phyloP scores from a whole-genome alignment of 208 protist species.

The Wallacemonas sp. region DNA sequence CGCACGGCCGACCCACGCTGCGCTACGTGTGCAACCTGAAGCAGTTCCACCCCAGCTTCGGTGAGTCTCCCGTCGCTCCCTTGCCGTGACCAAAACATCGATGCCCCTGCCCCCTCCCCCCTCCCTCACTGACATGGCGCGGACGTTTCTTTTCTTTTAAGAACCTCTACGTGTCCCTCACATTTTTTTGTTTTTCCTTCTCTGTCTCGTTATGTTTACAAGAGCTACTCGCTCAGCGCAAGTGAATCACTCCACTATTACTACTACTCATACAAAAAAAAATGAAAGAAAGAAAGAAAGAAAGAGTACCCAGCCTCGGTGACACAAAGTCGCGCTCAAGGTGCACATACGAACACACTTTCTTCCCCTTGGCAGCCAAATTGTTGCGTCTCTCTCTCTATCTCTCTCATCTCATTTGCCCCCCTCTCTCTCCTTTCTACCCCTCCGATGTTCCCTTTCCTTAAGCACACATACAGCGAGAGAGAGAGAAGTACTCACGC shows the following conservation, averaged over 20 bases:
- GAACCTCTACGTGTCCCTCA: neutral
- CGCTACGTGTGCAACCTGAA: constrained; percentile 59
- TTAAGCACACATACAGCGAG: constrained; percentile 2
- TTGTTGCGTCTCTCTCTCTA: neutral
- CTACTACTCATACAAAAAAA: too few relatives aligned
- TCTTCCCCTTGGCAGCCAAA: neutral
- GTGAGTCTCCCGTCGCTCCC: neutral
- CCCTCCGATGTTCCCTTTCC: neutral
- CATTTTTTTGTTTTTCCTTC: constrained; percentile 12
- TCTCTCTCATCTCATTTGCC: too few relatives aligned
- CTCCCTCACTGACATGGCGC: too few relatives aligned
- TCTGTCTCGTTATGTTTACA: neutral
- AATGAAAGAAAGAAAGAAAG: too few relatives aligned
- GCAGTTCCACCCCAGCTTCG: constrained; percentile 14
- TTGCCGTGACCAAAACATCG: neutral
- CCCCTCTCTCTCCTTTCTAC: too few relatives aligned
- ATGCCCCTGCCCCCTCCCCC: too few relatives aligned
- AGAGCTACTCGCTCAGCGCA: neutral
- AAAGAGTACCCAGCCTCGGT: too few relatives aligned
- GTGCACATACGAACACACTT: neutral
- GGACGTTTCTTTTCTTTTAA: neutral
- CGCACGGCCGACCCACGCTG: constrained; percentile 94
- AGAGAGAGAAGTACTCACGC: constrained; percentile 20
- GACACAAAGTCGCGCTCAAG: too few relatives aligned
- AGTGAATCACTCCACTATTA: too few relatives aligned